phyloP scores from a whole-genome alignment of 495 filamentous ascomycete species.

The Talaromyces ruber region DNA sequence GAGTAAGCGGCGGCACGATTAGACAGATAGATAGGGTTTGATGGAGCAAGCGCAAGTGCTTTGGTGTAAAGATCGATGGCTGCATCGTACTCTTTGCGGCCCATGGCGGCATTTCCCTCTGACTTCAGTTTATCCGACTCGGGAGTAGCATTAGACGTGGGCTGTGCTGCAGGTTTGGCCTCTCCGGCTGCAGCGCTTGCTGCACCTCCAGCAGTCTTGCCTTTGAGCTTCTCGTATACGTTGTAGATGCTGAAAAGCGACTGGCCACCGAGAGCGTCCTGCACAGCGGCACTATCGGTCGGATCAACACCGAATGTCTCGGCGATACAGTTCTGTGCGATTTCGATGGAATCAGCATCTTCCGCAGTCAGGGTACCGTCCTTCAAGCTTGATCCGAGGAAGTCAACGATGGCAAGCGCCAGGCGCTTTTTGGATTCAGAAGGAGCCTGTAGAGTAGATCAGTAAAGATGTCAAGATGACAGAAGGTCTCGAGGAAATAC shows the following conservation, averaged over 20 bases:
- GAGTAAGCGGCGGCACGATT: constrained; percentile 93
- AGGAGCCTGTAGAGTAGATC: constrained; percentile 27
- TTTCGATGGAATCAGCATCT: constrained; percentile 84
- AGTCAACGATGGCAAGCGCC: constrained; percentile 94
- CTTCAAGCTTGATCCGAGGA: constrained; percentile 73
- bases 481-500: background rate
- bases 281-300: constrained; percentile 59
- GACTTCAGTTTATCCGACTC: constrained; percentile 83
- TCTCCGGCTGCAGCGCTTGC: constrained; percentile 16
- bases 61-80: constrained; percentile 83
- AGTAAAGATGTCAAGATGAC: background rate
- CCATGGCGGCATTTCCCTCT: constrained; percentile 92
- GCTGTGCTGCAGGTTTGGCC: constrained; percentile 15
- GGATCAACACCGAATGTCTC: constrained; percentile 94
- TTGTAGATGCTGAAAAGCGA: constrained; percentile 83
- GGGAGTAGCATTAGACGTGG: constrained; percentile 18
- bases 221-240: constrained; percentile 92
- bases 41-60: constrained; percentile 68
- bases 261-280: constrained; percentile 72
- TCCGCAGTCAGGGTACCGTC: constrained; percentile 83
- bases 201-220: constrained; percentile 41
- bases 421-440: constrained; percentile 87
- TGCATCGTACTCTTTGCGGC: constrained; percentile 70
- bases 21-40: constrained; percentile 92
- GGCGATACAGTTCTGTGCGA: constrained; percentile 85